A percentile compares a stretch with the other conserved stretches of the same genome.
Conservation (phyloP, 345 rosid species). For the Conringia planisiliqua region DNA sequence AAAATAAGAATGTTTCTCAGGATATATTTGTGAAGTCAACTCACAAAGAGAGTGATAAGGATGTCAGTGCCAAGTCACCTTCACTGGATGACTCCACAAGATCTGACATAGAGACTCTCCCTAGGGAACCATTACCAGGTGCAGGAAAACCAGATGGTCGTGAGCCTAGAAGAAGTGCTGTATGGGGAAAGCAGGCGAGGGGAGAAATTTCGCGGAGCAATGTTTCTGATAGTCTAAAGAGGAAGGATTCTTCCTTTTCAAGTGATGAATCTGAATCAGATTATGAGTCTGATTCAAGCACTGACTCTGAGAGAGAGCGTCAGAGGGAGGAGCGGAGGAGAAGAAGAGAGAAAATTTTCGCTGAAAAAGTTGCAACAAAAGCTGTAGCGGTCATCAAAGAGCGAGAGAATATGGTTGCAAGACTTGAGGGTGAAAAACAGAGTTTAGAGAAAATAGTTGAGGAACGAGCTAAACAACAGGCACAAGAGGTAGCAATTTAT, state of each 20-base stretch:
- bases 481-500: slow-evolving; percentile 61
- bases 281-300: slow-evolving; percentile 56
- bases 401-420: slow-evolving; percentile 80
- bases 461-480: slow-evolving; percentile 92
- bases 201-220: slow-evolving; percentile 34
- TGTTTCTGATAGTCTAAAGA: slow-evolving; percentile 44
- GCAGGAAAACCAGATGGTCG: slow-evolving; percentile 35
- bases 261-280: slow-evolving; percentile 49
- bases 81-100: slow-evolving; percentile 31
- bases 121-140: slow-evolving; percentile 23
- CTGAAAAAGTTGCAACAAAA: slow-evolving; percentile 79
- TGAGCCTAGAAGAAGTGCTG: slow-evolving; percentile 32
- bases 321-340: slow-evolving; percentile 76
- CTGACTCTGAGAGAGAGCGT: slow-evolving; percentile 78
- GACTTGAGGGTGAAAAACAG: slow-evolving; percentile 92
- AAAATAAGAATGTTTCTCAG: slow-evolving; percentile 19
- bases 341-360: slow-evolving; percentile 63
- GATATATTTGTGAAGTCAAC: slow-evolving; percentile 16
- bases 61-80: slow-evolving; percentile 35
- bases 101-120: slow-evolving; percentile 23
- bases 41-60: slow-evolving; percentile 34
- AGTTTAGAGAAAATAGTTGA: slow-evolving; percentile 92
- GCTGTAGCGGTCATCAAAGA: slow-evolving; percentile 72
- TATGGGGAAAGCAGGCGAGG: slow-evolving; percentile 38
- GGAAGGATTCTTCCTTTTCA: slow-evolving; percentile 41